A percentile compares a stretch with the other conserved stretches of the same genome.
Conservation (phyloP, 78 protist species). For the Tieghemostelium lacteum region DNA sequence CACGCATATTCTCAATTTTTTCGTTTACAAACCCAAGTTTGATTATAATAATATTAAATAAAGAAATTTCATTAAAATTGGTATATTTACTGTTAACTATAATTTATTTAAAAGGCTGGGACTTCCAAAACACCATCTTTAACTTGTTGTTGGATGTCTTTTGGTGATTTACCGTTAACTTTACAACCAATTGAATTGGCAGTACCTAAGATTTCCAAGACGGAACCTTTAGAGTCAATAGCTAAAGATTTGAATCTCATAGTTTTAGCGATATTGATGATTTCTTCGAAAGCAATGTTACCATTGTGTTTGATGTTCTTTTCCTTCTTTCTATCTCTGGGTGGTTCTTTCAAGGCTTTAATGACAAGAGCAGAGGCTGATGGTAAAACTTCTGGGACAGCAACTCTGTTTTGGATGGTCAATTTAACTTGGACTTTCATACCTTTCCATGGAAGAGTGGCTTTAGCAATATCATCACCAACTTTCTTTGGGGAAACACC, state of each 20-base stretch:
- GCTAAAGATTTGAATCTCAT: conserved; percentile 94
- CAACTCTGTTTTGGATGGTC: conserved; percentile 97
- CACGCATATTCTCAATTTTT: too few species aligned
- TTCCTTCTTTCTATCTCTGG: conserved; percentile 99
- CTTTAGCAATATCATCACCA: conserved; percentile 98
- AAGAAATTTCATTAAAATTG: too few species aligned
- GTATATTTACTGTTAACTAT: too few species aligned
- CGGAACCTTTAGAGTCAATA: conserved; percentile 89
- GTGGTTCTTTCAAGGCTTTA: conserved; percentile 98
- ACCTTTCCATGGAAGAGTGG: conserved; percentile 97
- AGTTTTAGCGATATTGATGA: conserved; percentile 92
- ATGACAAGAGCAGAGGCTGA: conserved; percentile 97
- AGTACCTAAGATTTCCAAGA: conserved; percentile 98
- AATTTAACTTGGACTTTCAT: conserved; percentile 94
- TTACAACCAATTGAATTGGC: conserved; percentile 96
- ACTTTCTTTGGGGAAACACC: conserved; percentile 99
- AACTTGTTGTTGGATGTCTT: conserved; percentile 88
- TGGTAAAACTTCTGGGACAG: conserved; percentile 96
- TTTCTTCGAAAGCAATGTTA: conserved; percentile 91
- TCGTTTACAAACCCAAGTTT: too few species aligned
- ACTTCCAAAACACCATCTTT: conserved; percentile 74
- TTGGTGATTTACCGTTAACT: conserved; percentile 94
- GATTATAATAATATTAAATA: too few species aligned
- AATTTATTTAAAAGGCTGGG: conserved; percentile 36
- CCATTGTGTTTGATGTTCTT: conserved; percentile 98